phyloP scores from a whole-genome alignment of 2,329 filamentous ascomycete species.

The Epichloe sylvatica region DNA sequence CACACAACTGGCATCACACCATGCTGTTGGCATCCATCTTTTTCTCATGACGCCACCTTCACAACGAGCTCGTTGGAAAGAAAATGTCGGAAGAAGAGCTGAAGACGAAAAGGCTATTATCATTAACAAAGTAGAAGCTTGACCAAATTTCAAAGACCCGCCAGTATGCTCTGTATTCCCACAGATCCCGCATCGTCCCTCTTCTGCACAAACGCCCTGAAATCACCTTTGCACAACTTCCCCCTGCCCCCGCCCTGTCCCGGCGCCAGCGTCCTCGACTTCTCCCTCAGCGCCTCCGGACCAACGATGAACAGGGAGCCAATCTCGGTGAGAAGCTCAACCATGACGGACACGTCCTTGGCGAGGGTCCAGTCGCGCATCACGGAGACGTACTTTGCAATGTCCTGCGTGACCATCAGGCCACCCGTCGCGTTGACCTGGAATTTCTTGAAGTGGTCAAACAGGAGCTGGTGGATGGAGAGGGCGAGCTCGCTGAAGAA shows the following conservation, averaged over 20 bases:
- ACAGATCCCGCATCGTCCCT: constrained; percentile 71
- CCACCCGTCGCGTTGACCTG: constrained; percentile 85
- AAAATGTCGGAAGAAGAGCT: not conserved
- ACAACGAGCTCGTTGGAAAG: not conserved
- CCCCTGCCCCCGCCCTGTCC: constrained; percentile 33
- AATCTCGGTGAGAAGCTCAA: constrained; percentile 85
- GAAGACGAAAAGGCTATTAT: not conserved
- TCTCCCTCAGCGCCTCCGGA: constrained; percentile 59
- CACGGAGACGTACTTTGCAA: constrained; percentile 80
- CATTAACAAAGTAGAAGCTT: not conserved
- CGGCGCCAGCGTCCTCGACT: constrained; percentile 44
- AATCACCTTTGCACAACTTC: constrained; percentile 51
- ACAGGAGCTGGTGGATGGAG: constrained; percentile 60
- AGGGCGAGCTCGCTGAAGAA: constrained; percentile 76
- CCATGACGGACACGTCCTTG: constrained; percentile 50
- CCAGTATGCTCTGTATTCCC: constrained; percentile 72
- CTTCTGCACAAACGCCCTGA: constrained; percentile 72
- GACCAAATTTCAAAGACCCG: constrained; percentile 36
- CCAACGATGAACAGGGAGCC: constrained; percentile 93
- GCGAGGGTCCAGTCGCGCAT: constrained; percentile 68
- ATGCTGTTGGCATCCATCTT: too few relatives aligned
- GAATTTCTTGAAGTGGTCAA: constrained; percentile 92
- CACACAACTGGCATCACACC: too few relatives aligned
- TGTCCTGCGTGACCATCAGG: constrained; percentile 90
- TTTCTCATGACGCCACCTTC: not conserved